Conservation (phyloP, 176 grass and related monocot species). For the Ensete ventricosum region DNA sequence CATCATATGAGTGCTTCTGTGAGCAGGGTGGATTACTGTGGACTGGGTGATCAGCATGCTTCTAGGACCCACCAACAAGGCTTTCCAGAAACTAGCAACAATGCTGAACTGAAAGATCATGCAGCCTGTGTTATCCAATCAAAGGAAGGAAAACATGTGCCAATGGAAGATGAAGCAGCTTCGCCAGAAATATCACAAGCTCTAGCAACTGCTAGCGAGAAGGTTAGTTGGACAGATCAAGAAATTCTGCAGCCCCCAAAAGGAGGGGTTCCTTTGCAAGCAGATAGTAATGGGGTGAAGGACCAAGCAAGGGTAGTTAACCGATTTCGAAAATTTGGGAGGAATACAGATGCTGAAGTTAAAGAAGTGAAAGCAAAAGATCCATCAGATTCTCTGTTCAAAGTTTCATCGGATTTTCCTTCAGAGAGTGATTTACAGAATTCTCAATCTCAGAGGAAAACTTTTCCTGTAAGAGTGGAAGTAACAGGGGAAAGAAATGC, state of each 20-base stretch:
- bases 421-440: conserved; percentile 33
- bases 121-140: conserved; percentile 12
- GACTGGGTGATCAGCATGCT: conserved; percentile 31
- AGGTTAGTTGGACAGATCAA: conserved; percentile 28
- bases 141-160: conserved; percentile 19
- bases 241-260: conserved; percentile 24
- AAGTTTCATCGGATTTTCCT: conserved; percentile 33
- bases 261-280: conserved; percentile 33
- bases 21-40: not conserved
- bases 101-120: conserved; percentile 24
- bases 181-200: conserved; percentile 14
- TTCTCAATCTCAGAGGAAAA: conserved; percentile 31
- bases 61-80: conserved; percentile 31
- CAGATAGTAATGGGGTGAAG: conserved; percentile 30
- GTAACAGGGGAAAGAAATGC: conserved; percentile 31
- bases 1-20: conserved; percentile 7
- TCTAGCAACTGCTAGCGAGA: conserved; percentile 24
- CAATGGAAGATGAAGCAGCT: conserved; percentile 31
- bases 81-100: conserved; percentile 30
- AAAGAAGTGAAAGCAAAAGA: conserved; percentile 44
- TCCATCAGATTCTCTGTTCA: conserved; percentile 28
- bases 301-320: conserved; percentile 9
- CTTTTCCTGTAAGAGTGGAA: conserved; percentile 31
- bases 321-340: conserved; percentile 31
- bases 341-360: conserved; percentile 23